Percentiles rank a stretch among this genome's conserved stretches.
phyloP scores from a whole-genome alignment of 352 stramenopile species.

The Phytophthora citricola region DNA sequence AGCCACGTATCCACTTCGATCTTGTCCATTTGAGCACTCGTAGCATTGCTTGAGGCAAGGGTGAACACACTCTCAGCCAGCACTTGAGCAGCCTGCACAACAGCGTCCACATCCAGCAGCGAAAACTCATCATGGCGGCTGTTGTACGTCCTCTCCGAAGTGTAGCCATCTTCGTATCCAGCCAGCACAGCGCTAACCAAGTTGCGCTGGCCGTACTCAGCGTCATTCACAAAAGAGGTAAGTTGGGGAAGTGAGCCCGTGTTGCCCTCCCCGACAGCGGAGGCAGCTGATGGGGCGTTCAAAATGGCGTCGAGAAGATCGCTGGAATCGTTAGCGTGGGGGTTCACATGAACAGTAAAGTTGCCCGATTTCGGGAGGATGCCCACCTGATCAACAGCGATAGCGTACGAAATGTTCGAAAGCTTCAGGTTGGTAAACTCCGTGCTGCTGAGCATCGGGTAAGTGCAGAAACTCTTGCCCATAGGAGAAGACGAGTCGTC shows the following conservation, averaged over 20 bases:
- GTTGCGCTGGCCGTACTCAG: conserved; percentile 65
- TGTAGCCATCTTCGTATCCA: conserved; percentile 71
- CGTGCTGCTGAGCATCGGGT: conserved; percentile 68
- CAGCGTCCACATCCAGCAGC: conserved; percentile 52
- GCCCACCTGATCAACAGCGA: conserved; percentile 84
- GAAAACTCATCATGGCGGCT: conserved; percentile 72
- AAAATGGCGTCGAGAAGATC: conserved; percentile 60
- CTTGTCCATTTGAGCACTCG: conserved; percentile 40
- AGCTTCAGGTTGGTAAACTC: conserved; percentile 69
- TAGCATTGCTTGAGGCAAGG: conserved; percentile 60
- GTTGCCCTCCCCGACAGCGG: conserved; percentile 42
- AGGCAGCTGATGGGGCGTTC: conserved; percentile 52
- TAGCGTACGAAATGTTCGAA: conserved; percentile 67
- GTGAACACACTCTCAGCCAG: conserved; percentile 77
- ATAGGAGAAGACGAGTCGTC: conserved; percentile 60
- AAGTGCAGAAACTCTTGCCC: conserved; percentile 68
- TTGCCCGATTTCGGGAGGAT: conserved; percentile 57
- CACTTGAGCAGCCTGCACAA: conserved; percentile 71
- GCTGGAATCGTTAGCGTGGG: conserved; percentile 48
- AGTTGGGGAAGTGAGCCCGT: conserved; percentile 70
- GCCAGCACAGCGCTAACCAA: conserved; percentile 72
- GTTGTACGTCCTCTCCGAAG: conserved; percentile 56
- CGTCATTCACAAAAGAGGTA: conserved; percentile 77
- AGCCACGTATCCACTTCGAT: conserved; percentile 66
- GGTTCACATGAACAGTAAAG: conserved; percentile 79